phyloP scores from a whole-genome alignment of 805 yeast genomes.

The Pichia exigua region DNA sequence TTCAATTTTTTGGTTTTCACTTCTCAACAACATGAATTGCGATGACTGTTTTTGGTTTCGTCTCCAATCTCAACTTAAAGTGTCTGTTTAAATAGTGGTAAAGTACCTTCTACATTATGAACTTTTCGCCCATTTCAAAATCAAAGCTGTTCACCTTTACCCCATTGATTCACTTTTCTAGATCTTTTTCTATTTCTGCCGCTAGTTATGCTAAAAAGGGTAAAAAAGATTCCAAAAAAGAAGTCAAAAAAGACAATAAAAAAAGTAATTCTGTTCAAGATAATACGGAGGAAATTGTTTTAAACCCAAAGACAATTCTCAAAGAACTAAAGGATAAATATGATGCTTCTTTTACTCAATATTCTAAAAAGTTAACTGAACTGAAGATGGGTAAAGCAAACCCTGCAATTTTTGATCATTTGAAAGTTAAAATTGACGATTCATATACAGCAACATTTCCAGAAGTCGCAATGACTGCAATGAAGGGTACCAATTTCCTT shows the following conservation, averaged over 20 bases:
- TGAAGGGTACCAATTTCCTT: conserved; percentile 56
- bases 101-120: not conserved
- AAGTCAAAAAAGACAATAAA: conserved; percentile 6
- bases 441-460: conserved; percentile 42
- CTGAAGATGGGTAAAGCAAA: conserved; percentile 63
- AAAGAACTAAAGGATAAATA: conserved; percentile 36
- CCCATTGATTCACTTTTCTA: not conserved
- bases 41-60: not conserved
- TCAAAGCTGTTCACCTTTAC: not conserved
- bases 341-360: conserved; percentile 41
- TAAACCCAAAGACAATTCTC: conserved; percentile 28
- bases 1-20: too few relatives aligned
- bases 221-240: conserved; percentile 10
- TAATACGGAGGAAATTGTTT: conserved; percentile 21
- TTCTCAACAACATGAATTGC: too few relatives aligned
- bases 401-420: conserved; percentile 55
- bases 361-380: conserved; percentile 50
- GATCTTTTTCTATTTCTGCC: conserved; percentile 6
- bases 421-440: conserved; percentile 43
- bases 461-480: conserved; percentile 61
- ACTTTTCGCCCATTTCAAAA: not conserved
- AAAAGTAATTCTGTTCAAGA: conserved; percentile 10
- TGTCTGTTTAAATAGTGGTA: too few relatives aligned
- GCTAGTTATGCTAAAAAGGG: conserved; percentile 12
- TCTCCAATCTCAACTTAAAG: too few relatives aligned